Conservation (phyloP, 148 eudicot genomes). For the Rhododendron ferrugineum region DNA sequence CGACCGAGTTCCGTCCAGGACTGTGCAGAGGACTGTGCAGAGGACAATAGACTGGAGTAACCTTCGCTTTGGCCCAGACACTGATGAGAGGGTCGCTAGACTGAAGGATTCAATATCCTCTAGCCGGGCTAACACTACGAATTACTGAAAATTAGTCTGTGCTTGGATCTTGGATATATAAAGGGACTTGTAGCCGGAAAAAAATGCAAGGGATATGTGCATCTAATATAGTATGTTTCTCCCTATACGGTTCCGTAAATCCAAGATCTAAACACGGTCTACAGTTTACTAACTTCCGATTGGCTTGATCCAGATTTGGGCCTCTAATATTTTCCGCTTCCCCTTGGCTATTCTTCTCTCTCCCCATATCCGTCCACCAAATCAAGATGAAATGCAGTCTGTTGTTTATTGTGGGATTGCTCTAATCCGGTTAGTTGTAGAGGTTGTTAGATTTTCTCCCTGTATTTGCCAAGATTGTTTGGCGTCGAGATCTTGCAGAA, state of each 20-base stretch:
- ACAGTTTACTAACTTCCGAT: neutral
- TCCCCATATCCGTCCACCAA: neutral
- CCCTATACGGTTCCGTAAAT: neutral
- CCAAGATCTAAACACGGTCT: neutral
- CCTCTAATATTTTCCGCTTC: neutral
- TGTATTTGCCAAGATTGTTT: conserved; percentile 11
- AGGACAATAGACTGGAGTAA: conserved; percentile 68
- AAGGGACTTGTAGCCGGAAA: neutral
- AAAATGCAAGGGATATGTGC: neutral
- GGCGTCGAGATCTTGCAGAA: neutral
- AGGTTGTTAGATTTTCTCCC: conserved; percentile 15
- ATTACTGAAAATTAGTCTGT: conserved; percentile 19
- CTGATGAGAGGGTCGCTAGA: conserved; percentile 39
- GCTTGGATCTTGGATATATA: neutral
- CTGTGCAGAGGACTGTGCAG: conserved; percentile 32
- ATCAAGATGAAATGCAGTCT: neutral
- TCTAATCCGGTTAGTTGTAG: conserved; percentile 5
- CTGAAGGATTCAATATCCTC: conserved; percentile 45
- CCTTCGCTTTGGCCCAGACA: conserved; percentile 48
- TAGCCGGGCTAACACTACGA: conserved; percentile 37
- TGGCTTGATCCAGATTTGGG: neutral
- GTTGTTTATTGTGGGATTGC: neutral
- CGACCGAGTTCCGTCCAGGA: conserved; percentile 69
- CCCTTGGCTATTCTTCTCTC: neutral
- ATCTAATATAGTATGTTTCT: neutral